Base-by-base conservation (phyloP, 2,329 filamentous ascomycete genomes). In the Neonectria neomacrospora region DNA sequence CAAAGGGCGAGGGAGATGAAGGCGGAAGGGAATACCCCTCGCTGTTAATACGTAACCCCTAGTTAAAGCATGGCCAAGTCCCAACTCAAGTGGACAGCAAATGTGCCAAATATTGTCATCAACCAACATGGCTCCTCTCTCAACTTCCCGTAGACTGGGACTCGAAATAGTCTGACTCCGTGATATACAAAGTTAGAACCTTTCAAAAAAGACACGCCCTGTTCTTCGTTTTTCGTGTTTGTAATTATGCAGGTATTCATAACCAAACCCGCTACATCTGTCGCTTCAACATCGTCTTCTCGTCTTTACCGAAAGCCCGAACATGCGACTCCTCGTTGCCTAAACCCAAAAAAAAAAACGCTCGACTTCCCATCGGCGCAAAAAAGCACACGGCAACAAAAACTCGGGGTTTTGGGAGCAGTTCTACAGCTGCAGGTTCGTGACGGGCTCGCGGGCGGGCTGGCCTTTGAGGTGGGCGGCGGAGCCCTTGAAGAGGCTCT, bases 401-500 rank as follows among this genome's bases (percentile, higher is more conserved):
- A 54, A n/a, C 22, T 37, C 18, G 20, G 37, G 39, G 45, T 14
- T n/a, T 37, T 9, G 8, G 22, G 52, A 56, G 61, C 52, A 16
- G 45, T 48, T 52, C 69, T 74, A 80, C 56, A 80, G 70, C 55
- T 80, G 78, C 60, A 80, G 62, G 56, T 80, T 76, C 26, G 77
- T 75, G 45, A 79, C 67, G 3, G 76, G 69, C 45, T 76, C 75
- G 45, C 77, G 76, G 41, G 73, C 74, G 8, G 79, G 76, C 54
- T 79, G 83, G 12, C 87, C 86, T 68, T 88, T 86, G 64, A 99
- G 82, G 81, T 99, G 96, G 39, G 96, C 96, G 58, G 93, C 91
- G 10, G 94, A 97, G 53, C 95, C 95, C 74, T 96, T 94, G 81
- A 97, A 99, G 47, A 99, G 83, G 75, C 93, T 97, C 81, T 99